Evolutionary conservation across 495 filamentous ascomycete species (phyloP), one percentile per base, ranked within the genome.

Genomic region (Durotheca rogersii): DNA sequence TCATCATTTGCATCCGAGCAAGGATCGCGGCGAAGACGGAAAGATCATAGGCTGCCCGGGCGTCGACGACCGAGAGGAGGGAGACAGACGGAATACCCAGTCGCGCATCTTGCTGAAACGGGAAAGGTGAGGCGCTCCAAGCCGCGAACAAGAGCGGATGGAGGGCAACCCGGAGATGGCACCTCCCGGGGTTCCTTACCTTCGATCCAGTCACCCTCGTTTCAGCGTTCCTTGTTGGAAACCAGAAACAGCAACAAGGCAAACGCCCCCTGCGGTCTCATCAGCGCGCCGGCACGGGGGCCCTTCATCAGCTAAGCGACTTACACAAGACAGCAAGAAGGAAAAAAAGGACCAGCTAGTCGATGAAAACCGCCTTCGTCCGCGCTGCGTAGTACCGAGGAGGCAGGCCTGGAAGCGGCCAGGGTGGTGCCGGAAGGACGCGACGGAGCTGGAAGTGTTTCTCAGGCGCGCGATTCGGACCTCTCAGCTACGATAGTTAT

Each of bases 221-320:
- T 60, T 60, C 56, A 60, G 44, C 37, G 38, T 42, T 39, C 47
- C 56, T 47, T n/a, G 46, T 51, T 39, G 30, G 56, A 59, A 54
- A 55, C 56, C 40, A 35, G 51, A 50, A 55, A 35, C 39, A 50
- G 56, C 44, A 38, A 38, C 56, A 47, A 51, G 50, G 45, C 42
- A 32, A 47, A 50, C 32, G 46, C 53, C 51, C 50, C 41, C 36
- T 43, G 48, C 34, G 21, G 56, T 54, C 45, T 54, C 56, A 59
- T 19, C 44, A 59, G 16, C n/a, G n/a, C n/a, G n/a, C n/a, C n/a
- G n/a, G n/a, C n/a, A n/a, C n/a, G n/a, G n/a, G n/a, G n/a, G n/a
- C n/a, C n/a, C n/a, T n/a, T n/a, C n/a, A n/a, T n/a, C n/a, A n/a
- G n/a, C n/a, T n/a, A n/a, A n/a, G n/a, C n/a, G n/a, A n/a, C n/a